Evolutionary conservation across 2,329 filamentous ascomycete species (phyloP).

Genomic region (Aspergillus spinulosporus): DNA sequence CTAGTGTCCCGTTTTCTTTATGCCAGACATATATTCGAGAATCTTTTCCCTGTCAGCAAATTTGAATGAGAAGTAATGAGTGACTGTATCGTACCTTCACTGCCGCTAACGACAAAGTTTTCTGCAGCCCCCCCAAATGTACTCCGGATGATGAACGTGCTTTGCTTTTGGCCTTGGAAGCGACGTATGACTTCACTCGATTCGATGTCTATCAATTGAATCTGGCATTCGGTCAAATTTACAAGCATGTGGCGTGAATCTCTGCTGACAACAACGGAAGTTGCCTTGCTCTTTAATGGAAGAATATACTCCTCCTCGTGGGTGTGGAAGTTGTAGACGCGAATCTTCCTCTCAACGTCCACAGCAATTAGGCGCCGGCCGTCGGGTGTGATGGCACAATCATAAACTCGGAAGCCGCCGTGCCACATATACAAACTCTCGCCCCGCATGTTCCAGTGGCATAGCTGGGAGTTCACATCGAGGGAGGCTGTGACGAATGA

Average conservation of each 20-base stretch:
- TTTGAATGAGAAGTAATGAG: neutral
- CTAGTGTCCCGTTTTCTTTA: conserved; percentile 72
- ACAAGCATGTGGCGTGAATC: conserved; percentile 82
- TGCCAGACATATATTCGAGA: conserved; percentile 85
- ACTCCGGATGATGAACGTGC: conserved; percentile 76
- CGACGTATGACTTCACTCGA: conserved; percentile 70
- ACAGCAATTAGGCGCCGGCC: conserved; percentile 78
- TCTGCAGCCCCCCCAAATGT: conserved; percentile 86
- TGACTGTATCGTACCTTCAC: conserved; percentile 65
- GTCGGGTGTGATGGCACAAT: conserved; percentile 78
- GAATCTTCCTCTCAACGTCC: conserved; percentile 67
- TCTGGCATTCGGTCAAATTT: conserved; percentile 74
- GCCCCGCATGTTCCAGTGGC: conserved; percentile 68
- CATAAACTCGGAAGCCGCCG: conserved; percentile 73
- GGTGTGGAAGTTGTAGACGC: conserved; percentile 79
- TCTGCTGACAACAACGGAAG: conserved; percentile 75
- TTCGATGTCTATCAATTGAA: conserved; percentile 75
- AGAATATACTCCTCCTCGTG: conserved; percentile 74
- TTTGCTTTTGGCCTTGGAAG: conserved; percentile 74
- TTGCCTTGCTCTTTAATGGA: conserved; percentile 67
- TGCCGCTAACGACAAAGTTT: conserved; percentile 87
- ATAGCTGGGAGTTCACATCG: conserved; percentile 65
- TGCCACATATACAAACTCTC: conserved; percentile 66
- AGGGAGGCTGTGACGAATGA: conserved; percentile 79
- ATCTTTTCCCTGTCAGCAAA: conserved; percentile 49